Percentiles rank a stretch among this genome's conserved stretches.
phyloP scores from a whole-genome alignment of 2,329 filamentous ascomycete genomes.

The Sporothrix mexicana region DNA sequence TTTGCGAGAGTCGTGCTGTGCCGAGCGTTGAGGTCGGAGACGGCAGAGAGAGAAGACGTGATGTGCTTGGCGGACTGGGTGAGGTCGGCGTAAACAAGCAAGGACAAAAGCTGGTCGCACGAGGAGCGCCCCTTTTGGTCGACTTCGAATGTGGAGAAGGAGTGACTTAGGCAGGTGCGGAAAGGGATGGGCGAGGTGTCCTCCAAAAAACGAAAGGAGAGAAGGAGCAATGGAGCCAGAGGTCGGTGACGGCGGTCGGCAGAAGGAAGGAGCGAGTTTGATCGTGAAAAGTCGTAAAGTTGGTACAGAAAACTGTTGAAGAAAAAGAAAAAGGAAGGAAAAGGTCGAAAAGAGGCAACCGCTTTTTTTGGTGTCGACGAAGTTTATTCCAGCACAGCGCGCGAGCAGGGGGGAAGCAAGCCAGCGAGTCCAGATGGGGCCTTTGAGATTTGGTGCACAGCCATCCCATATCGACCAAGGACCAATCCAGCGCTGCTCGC shows the following conservation, averaged over 20 bases:
- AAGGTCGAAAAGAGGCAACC: slow-evolving; percentile 17
- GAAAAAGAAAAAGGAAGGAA: slow-evolving; percentile 4
- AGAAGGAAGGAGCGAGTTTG: background rate
- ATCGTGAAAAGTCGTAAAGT: background rate
- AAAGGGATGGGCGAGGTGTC: background rate
- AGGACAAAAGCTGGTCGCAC: slow-evolving; percentile 22
- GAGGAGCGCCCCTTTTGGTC: slow-evolving; percentile 24
- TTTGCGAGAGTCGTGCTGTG: background rate
- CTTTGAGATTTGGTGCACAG: slow-evolving; percentile 27
- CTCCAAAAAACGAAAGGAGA: background rate
- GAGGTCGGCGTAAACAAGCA: slow-evolving; percentile 13
- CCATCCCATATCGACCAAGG: slow-evolving; percentile 18
- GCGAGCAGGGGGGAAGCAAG: slow-evolving; percentile 21
- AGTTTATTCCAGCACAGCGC: slow-evolving; percentile 25
- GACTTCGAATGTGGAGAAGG: slow-evolving; percentile 19
- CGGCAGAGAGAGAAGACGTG: too few relatives aligned
- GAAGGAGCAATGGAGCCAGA: background rate
- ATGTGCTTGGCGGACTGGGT: background rate
- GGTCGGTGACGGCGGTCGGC: background rate
- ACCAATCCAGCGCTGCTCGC: background rate
- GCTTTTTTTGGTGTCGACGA: background rate
- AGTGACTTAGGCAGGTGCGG: background rate
- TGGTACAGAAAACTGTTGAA: background rate
- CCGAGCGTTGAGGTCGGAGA: background rate
- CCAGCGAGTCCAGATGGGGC: slow-evolving; percentile 25